These are phyloP conservation scores for Geotrichum europaeum DNA, from an alignment of 1,139 yeast genomes.

Conservation along the genomic window DNA sequence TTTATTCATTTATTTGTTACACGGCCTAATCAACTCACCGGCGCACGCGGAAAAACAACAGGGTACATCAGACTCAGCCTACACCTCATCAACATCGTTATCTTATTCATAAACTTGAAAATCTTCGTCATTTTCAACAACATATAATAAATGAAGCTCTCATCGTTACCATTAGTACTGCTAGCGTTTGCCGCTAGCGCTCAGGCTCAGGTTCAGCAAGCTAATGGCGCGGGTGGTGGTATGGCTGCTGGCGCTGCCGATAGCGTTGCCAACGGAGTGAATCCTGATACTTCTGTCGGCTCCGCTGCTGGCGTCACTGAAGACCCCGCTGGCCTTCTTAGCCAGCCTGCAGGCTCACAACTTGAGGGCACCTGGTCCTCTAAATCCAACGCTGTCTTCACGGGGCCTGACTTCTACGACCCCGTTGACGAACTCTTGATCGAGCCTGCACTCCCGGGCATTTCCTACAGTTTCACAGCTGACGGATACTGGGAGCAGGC, in stretches of 20 bases:
- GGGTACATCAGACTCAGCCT: not conserved
- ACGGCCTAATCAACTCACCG: not conserved
- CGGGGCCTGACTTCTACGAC: slow-evolving; percentile 95
- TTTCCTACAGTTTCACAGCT: slow-evolving; percentile 82
- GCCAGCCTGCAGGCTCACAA: slow-evolving; percentile 11
- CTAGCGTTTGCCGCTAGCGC: slow-evolving; percentile 3
- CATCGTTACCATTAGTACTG: not conserved
- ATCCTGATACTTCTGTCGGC: slow-evolving; percentile 2
- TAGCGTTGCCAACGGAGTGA: not conserved
- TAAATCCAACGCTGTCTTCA: slow-evolving; percentile 87
- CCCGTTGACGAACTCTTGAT: slow-evolving; percentile 90
- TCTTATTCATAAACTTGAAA: not conserved
- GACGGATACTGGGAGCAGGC: slow-evolving; percentile 94
- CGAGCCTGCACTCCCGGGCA: slow-evolving; percentile 94
- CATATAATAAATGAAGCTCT: not conserved
- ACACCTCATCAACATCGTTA: not conserved
- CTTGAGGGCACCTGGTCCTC: slow-evolving; percentile 88
- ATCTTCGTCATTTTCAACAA: not conserved
- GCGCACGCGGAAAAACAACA: not conserved
- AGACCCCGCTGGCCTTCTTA: slow-evolving; percentile 1
- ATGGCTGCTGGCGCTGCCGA: slow-evolving; percentile 11
- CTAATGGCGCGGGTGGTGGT: not conserved
- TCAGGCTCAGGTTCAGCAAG: not conserved
- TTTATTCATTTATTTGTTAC: not conserved
- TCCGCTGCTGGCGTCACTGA: slow-evolving; percentile 4